Evolutionary conservation across 768 basidiomycete genomes (phyloP).

Genomic region (Boletus huronensis): DNA sequence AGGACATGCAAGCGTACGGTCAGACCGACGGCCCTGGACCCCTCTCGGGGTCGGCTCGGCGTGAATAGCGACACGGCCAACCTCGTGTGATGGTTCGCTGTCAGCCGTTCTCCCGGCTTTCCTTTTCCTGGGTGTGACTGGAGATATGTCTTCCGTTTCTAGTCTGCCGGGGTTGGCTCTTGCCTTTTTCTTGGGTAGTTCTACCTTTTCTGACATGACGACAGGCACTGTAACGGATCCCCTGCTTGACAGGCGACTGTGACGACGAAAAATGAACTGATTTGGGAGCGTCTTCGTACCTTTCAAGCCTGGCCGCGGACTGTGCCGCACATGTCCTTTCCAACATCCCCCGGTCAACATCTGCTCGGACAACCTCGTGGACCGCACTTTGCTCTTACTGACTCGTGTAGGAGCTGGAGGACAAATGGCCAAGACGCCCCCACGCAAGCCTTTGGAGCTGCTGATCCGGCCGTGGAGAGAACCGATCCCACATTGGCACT

Average conservation of each 20-base stretch:
- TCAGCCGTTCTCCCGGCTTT: constrained; percentile 19
- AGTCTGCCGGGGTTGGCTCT: constrained; percentile 8
- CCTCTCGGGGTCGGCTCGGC: constrained; percentile 16
- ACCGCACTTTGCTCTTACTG: background rate
- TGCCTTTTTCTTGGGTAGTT: constrained; percentile 23
- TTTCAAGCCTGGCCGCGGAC: constrained; percentile 15
- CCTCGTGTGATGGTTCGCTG: constrained; percentile 15
- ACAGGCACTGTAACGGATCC: constrained; percentile 4
- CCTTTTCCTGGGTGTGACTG: constrained; percentile 26
- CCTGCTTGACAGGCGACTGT: constrained; percentile 13
- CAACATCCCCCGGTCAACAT: background rate
- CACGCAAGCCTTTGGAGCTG: background rate
- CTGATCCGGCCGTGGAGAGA: background rate
- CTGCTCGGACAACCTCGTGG: background rate
- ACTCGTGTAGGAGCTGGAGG: background rate
- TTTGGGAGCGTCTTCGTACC: constrained; percentile 26
- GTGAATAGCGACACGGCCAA: constrained; percentile 8
- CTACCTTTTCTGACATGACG: constrained; percentile 29
- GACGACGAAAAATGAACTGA: constrained; percentile 18
- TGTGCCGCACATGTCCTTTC: constrained; percentile 15
- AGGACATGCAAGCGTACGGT: constrained; percentile 20
- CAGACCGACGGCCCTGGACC: constrained; percentile 26
- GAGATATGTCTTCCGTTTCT: constrained; percentile 17
- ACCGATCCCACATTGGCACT: background rate
- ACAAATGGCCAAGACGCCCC: background rate